Conservation (phyloP, 148 eudicot genomes). For the Drosera capensis region DNA sequence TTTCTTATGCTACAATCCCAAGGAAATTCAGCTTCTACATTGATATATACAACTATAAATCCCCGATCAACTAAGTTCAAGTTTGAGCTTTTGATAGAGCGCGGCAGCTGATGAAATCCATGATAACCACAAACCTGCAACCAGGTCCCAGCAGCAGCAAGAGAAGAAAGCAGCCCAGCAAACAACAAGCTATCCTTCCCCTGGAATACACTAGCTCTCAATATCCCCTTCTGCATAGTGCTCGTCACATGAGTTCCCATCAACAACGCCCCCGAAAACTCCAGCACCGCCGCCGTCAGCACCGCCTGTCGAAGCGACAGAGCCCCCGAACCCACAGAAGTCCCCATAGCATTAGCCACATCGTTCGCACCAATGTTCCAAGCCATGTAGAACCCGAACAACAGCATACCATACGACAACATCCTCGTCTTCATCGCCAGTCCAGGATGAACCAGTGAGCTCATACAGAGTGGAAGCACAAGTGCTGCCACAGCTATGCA, state of each 20-base stretch:
- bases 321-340: conserved; percentile 93
- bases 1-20: too few relatives aligned
- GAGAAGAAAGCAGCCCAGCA: conserved; percentile 61
- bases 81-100: too few relatives aligned
- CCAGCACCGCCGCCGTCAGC: conserved; percentile 66
- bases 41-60: too few relatives aligned
- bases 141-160: conserved; percentile 97
- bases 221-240: conserved; percentile 97
- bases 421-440: conserved; percentile 45
- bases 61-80: neutral
- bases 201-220: conserved; percentile 74
- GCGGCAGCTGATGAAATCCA: too few relatives aligned
- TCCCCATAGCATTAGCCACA: conserved; percentile 98
- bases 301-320: conserved; percentile 75
- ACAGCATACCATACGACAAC: conserved; percentile 52
- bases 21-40: too few relatives aligned
- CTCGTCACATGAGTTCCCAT: conserved; percentile 87
- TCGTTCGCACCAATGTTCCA: conserved; percentile 97
- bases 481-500: conserved; percentile 80
- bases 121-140: conserved; percentile 62
- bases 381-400: conserved; percentile 89
- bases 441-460: conserved; percentile 45
- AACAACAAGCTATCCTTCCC: conserved; percentile 78
- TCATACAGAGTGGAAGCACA: conserved; percentile 60
- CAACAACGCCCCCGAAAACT: conserved; percentile 76